phyloP scores from a whole-genome alignment of 257 asterid genomes.

The Solanum acaule region DNA sequence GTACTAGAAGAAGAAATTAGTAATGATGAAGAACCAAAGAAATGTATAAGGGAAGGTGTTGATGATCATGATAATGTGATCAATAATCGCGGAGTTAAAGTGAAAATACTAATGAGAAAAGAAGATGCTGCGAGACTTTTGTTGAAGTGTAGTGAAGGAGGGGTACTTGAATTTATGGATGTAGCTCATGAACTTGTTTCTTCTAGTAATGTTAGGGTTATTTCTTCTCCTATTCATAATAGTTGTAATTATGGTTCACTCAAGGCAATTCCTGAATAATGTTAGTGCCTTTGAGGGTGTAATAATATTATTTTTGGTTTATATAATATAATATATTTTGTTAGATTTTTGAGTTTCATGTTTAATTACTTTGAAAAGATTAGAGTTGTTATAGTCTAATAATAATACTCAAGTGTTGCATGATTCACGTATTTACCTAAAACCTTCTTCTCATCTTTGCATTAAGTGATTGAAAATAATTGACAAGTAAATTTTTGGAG shows the following conservation, averaged over 20 bases:
- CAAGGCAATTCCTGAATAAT: background rate
- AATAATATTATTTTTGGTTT: background rate
- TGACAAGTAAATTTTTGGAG: background rate
- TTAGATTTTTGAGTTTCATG: background rate
- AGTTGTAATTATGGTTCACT: background rate
- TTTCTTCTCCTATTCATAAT: background rate
- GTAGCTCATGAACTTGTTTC: conserved; percentile 16
- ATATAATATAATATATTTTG: background rate
- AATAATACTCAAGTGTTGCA: background rate
- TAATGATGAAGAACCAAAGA: background rate
- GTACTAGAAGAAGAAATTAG: background rate
- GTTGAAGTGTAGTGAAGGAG: conserved; percentile 16
- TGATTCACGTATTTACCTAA: background rate
- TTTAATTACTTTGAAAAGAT: background rate
- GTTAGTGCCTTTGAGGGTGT: background rate
- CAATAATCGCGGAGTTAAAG: background rate
- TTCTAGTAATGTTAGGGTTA: background rate
- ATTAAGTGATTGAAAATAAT: background rate
- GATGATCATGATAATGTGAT: background rate
- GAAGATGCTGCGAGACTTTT: conserved; percentile 20
- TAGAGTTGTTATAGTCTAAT: background rate
- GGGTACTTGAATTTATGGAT: conserved; percentile 15
- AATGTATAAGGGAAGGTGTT: background rate
- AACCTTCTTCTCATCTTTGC: background rate
- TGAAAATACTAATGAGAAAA: conserved; percentile 20